These are phyloP conservation scores for Alternaria dauci DNA, from an alignment of 2,329 filamentous ascomycete species.

Conservation along the genomic window DNA sequence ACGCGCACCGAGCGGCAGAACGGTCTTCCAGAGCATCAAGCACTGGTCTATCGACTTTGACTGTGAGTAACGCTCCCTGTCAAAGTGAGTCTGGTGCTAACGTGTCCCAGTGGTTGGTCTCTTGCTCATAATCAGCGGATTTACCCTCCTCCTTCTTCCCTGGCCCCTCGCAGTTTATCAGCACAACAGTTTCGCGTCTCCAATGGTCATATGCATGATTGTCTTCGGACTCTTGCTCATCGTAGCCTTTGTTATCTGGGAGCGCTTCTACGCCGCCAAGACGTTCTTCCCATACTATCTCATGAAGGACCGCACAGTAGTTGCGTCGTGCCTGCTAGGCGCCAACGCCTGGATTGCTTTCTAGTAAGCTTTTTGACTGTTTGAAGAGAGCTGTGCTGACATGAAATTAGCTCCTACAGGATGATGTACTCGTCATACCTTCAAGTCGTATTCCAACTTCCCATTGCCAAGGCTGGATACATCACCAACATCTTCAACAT, in stretches of 20 bases:
- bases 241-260: slow-evolving; percentile 47
- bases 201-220: slow-evolving; percentile 51
- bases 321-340: slow-evolving; percentile 58
- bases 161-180: slow-evolving; percentile 62
- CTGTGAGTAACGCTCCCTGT: slow-evolving; percentile 14
- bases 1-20: slow-evolving; percentile 56
- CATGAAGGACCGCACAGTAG: slow-evolving; percentile 57
- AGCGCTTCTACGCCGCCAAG: slow-evolving; percentile 49
- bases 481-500: slow-evolving; percentile 35
- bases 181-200: slow-evolving; percentile 41
- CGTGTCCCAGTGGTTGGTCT: slow-evolving; percentile 60
- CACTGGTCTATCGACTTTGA: slow-evolving; percentile 71
- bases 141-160: slow-evolving; percentile 71
- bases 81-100: not conserved
- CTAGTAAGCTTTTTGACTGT: slow-evolving; percentile 25
- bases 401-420: slow-evolving; percentile 33
- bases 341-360: slow-evolving; percentile 30
- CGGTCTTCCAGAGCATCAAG: slow-evolving; percentile 55
- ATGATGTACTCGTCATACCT: slow-evolving; percentile 49
- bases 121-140: slow-evolving; percentile 66
- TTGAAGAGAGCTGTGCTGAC: not conserved
- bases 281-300: slow-evolving; percentile 56
- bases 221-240: slow-evolving; percentile 46
- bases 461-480: slow-evolving; percentile 27
- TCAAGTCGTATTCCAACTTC: slow-evolving; percentile 45